phyloP scores from a whole-genome alignment of 371 early-diverging fungal genomes.

The Fennellomyces sp. region DNA sequence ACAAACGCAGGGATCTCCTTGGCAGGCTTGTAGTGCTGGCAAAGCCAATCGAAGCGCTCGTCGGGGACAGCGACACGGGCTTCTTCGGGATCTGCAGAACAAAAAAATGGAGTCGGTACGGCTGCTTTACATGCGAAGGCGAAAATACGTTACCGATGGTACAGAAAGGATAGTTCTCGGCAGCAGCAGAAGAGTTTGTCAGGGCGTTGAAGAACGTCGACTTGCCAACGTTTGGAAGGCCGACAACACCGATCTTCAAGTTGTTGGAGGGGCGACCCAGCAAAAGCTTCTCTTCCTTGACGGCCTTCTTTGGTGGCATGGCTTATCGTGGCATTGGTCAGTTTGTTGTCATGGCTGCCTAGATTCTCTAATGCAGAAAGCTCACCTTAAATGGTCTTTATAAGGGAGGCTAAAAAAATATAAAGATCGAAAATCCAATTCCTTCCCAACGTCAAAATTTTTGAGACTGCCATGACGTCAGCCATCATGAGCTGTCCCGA shows the following conservation, averaged over 20 bases:
- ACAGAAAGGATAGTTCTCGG: conserved; percentile 90
- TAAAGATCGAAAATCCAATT: no score
- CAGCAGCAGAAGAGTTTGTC: conserved; percentile 87
- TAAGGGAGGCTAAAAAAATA: no score
- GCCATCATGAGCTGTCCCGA: no score
- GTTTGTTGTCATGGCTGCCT: background rate
- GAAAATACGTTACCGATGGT: conserved; percentile 60
- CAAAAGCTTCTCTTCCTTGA: conserved; percentile 81
- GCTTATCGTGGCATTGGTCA: background rate
- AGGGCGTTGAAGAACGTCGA: conserved; percentile 97
- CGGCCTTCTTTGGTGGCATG: conserved; percentile 81
- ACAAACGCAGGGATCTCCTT: conserved; percentile 73
- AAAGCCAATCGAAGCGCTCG: conserved; percentile 89
- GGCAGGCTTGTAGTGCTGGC: conserved; percentile 71
- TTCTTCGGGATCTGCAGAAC: conserved; percentile 84
- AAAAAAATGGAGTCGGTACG: conserved; percentile 1
- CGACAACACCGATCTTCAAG: conserved; percentile 97
- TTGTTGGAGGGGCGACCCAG: conserved; percentile 96
- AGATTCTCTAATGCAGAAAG: background rate
- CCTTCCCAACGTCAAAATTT: no score
- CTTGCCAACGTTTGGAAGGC: conserved; percentile 99
- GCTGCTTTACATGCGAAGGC: background rate
- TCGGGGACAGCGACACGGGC: conserved; percentile 95
- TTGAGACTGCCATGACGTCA: no score
- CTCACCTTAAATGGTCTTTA: no score